These are phyloP conservation scores for Silene uniflora DNA, from an alignment of 148 eudicot species.

Conservation along the genomic window DNA sequence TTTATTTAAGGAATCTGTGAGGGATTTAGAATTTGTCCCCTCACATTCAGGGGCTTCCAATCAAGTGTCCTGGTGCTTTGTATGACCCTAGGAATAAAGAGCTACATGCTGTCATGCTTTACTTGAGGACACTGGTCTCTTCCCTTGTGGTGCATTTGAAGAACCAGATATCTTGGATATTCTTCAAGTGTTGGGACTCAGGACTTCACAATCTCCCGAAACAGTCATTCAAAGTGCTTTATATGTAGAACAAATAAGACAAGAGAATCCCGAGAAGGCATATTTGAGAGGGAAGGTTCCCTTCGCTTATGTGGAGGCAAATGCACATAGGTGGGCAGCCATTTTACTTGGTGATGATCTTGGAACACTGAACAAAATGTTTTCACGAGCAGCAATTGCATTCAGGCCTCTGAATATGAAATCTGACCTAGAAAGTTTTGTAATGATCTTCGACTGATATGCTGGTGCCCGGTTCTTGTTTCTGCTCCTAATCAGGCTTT, in stretches of 20 bases:
- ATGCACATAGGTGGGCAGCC: constrained; percentile 82
- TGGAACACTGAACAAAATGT: constrained; percentile 64
- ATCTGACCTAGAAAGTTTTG: constrained; percentile 86
- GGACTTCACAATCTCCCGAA: constrained; percentile 69
- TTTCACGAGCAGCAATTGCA: constrained; percentile 76
- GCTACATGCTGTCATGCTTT: constrained; percentile 68
- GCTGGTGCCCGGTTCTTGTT: constrained; percentile 93
- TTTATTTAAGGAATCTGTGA: constrained; percentile 60
- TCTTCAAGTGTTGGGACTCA: constrained; percentile 79
- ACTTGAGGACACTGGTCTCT: constrained; percentile 80
- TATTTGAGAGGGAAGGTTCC: constrained; percentile 71
- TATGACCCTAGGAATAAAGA: constrained; percentile 98
- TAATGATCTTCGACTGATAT: constrained; percentile 80
- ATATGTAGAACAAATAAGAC: constrained; percentile 60
- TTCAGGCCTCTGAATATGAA: constrained; percentile 57
- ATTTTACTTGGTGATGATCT: constrained; percentile 45
- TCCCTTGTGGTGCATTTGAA: constrained; percentile 63
- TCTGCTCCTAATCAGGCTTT: constrained; percentile 70
- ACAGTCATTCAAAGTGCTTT: constrained; percentile 81
- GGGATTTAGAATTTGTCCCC: constrained; percentile 72
- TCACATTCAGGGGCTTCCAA: constrained; percentile 57
- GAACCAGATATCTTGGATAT: constrained; percentile 66
- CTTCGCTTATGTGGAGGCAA: constrained; percentile 87
- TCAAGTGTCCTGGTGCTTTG: constrained; percentile 56
- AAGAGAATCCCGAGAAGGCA: constrained; percentile 65